Conservation (phyloP, 768 basidiomycete genomes). For the Amyloporia xantha region DNA sequence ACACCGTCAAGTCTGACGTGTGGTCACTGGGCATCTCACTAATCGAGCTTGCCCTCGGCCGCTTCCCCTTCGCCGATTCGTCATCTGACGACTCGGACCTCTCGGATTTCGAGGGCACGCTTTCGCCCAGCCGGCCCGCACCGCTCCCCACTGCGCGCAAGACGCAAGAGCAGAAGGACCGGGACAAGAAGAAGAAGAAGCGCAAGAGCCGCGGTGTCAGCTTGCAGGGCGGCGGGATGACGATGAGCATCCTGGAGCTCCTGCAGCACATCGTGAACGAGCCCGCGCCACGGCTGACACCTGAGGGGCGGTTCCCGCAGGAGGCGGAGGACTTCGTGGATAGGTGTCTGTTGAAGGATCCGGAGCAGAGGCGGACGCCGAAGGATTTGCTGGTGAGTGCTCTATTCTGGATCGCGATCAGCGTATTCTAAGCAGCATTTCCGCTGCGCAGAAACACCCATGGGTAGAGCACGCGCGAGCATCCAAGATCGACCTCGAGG, state of each 20-base stretch:
- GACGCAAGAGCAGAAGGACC: conserved; percentile 31
- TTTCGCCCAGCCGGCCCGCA: conserved; percentile 64
- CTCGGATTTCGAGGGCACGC: conserved; percentile 75
- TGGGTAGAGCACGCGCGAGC: conserved; percentile 66
- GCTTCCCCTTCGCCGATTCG: conserved; percentile 93
- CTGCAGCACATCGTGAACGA: conserved; percentile 99
- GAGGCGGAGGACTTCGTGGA: conserved; percentile 85
- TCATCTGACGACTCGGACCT: conserved; percentile 68
- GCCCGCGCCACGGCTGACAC: conserved; percentile 83
- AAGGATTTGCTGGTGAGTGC: conserved; percentile 75
- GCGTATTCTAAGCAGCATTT: too few relatives aligned
- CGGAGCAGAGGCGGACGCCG: conserved; percentile 73
- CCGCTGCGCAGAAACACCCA: conserved; percentile 53
- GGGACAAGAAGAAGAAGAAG: conserved; percentile 65
- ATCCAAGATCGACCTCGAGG: conserved; percentile 65
- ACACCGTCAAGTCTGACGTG: conserved; percentile 98
- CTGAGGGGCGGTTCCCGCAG: conserved; percentile 63
- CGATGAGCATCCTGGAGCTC: conserved; percentile 96
- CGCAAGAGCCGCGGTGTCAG: conserved; percentile 89
- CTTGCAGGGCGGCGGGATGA: conserved; percentile 91
- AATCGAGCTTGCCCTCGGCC: conserved; percentile 93
- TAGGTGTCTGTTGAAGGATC: conserved; percentile 87
- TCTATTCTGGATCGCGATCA: too few relatives aligned
- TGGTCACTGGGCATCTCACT: conserved; percentile 98
- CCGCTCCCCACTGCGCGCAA: conserved; percentile 28